Evolutionary conservation across 2,329 filamentous ascomycete species (phyloP).

Genomic region (Cladosporium sp.): DNA sequence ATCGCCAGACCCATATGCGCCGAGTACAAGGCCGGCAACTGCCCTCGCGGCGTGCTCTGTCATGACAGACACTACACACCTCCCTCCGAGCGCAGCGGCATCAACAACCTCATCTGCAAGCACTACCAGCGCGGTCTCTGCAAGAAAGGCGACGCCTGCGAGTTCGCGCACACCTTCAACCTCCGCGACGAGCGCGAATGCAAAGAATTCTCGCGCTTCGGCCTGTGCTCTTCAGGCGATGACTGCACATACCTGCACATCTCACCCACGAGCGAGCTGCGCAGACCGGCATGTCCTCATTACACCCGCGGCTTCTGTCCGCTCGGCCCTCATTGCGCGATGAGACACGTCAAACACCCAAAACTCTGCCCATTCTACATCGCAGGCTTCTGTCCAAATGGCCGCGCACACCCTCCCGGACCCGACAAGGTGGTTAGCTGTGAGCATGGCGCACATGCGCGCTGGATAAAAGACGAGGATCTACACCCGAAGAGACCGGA

Average conservation of each 20-base stretch:
- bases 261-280: slow-evolving; percentile 61
- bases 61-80: slow-evolving; percentile 70
- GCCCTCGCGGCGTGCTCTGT: slow-evolving; percentile 77
- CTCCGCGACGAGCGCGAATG: slow-evolving; percentile 97
- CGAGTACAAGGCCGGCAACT: slow-evolving; percentile 78
- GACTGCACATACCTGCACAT: slow-evolving; percentile 60
- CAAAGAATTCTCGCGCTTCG: slow-evolving; percentile 89
- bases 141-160: slow-evolving; percentile 95
- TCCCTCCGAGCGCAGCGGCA: slow-evolving; percentile 37
- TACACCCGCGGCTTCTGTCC: slow-evolving; percentile 95
- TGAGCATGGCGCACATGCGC: slow-evolving; percentile 74
- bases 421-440: slow-evolving; percentile 50
- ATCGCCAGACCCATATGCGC: slow-evolving; percentile 65
- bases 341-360: slow-evolving; percentile 75
- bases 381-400: slow-evolving; percentile 91
- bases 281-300: slow-evolving; percentile 66
- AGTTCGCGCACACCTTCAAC: slow-evolving; percentile 98
- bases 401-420: slow-evolving; percentile 35
- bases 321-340: slow-evolving; percentile 77
- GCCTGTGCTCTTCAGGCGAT: slow-evolving; percentile 93
- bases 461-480: slow-evolving; percentile 66
- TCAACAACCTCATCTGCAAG: slow-evolving; percentile 77
- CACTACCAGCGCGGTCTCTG: slow-evolving; percentile 96
- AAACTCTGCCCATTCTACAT: slow-evolving; percentile 80
- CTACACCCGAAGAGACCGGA: slow-evolving; percentile 51